Conservation (phyloP, 371 early-diverging fungal genomes). For the Saksenaea oblongispora region DNA sequence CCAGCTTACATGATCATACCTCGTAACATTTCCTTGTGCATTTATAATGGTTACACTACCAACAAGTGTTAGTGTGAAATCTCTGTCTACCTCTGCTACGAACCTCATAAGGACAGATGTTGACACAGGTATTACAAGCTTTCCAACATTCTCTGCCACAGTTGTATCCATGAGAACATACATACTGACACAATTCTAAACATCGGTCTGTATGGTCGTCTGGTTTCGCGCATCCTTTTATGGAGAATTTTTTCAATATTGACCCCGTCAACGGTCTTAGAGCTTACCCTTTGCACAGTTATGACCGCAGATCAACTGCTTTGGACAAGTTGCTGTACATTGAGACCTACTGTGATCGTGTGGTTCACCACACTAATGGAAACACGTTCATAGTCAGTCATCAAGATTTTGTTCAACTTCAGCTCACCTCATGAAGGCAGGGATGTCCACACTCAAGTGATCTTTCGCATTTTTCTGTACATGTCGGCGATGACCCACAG, state of each 20-base stretch:
- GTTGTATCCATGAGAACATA: constrained; percentile 45
- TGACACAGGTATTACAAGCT: constrained; percentile 32
- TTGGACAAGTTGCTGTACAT: constrained; percentile 40
- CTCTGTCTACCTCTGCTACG: not conserved
- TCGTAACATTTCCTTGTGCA: constrained; percentile 47
- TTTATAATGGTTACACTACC: constrained; percentile 29
- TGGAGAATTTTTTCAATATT: not conserved
- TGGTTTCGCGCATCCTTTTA: constrained; percentile 43
- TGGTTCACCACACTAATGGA: constrained; percentile 29
- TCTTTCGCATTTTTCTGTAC: constrained; percentile 15
- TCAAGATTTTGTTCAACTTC: not conserved
- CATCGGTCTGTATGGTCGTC: constrained; percentile 49
- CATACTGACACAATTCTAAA: constrained; percentile 33
- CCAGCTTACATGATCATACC: constrained; percentile 6
- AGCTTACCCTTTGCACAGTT: constrained; percentile 41
- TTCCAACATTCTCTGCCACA: constrained; percentile 43
- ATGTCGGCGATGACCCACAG: constrained; percentile 18
- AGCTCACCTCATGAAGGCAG: constrained; percentile 18
- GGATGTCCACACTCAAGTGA: constrained; percentile 34
- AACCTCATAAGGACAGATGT: constrained; percentile 37
- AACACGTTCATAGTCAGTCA: constrained; percentile 1
- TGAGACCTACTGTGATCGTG: constrained; percentile 34
- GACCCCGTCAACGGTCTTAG: not conserved
- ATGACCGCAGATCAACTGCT: constrained; percentile 54
- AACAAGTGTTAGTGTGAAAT: not conserved